A percentile compares a stretch with the other conserved stretches of the same genome.
Evolutionary conservation across 148 eudicot species (phyloP).

Genomic region (Drosera capensis): DNA sequence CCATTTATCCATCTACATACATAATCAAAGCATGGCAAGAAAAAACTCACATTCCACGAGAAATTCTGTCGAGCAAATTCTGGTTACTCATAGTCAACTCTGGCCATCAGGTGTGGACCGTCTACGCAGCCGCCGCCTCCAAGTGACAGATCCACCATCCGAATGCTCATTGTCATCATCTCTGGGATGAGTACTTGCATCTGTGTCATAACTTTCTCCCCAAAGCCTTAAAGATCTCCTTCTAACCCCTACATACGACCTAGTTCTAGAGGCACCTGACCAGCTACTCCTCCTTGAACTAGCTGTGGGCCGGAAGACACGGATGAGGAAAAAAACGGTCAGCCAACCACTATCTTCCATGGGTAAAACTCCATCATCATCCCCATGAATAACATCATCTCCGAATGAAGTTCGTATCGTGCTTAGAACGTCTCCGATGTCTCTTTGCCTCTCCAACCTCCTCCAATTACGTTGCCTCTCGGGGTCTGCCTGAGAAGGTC

Average conservation of each 20-base stretch:
- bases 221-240: constrained; percentile 50
- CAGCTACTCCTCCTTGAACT: constrained; percentile 40
- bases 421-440: constrained; percentile 69
- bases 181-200: constrained; percentile 21
- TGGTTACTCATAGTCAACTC: constrained; percentile 4
- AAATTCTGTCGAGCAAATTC: not conserved
- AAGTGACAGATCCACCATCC: constrained; percentile 27
- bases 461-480: constrained; percentile 73
- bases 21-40: too few species aligned
- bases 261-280: constrained; percentile 41
- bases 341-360: constrained; percentile 50
- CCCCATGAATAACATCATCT: constrained; percentile 47
- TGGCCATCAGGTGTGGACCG: constrained; percentile 31
- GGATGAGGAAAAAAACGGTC: constrained; percentile 47
- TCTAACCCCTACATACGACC: constrained; percentile 32
- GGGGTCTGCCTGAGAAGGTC: constrained; percentile 77
- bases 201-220: constrained; percentile 60
- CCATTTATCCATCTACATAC: too few species aligned
- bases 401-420: constrained; percentile 53
- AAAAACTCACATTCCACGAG: too few species aligned
- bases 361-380: constrained; percentile 22
- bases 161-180: constrained; percentile 39
- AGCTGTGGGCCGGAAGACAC: constrained; percentile 31
- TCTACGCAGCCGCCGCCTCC: constrained; percentile 25
- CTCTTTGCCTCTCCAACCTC: constrained; percentile 71